A percentile compares a stretch with the other conserved stretches of the same genome.
phyloP scores from a whole-genome alignment of 371 early-diverging fungal species.

The Choanephora cucurbitarum region DNA sequence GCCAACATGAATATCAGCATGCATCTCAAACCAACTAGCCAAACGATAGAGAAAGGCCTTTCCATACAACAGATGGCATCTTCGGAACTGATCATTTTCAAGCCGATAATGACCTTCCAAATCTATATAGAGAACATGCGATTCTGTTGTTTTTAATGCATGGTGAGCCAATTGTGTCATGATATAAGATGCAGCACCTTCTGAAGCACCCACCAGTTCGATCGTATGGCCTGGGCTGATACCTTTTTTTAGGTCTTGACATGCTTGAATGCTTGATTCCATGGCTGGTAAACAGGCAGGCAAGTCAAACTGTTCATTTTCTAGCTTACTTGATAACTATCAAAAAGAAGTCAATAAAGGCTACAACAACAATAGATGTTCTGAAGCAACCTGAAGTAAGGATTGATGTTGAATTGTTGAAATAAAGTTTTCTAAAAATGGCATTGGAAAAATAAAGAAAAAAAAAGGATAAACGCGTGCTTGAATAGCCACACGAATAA shows the following conservation, averaged over 20 bases:
- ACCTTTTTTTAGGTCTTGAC: neutral
- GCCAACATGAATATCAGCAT: slow-evolving; percentile 18
- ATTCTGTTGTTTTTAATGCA: slow-evolving; percentile 7
- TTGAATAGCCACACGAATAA: no score
- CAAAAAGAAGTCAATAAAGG: neutral
- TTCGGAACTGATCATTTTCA: slow-evolving; percentile 2
- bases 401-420: slow-evolving; percentile 4
- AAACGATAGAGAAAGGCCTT: slow-evolving; percentile 14
- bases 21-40: slow-evolving; percentile 26
- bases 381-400: neutral
- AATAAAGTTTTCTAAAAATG: slow-evolving; percentile 10
- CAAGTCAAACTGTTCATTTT: neutral
- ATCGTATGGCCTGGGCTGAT: slow-evolving; percentile 17
- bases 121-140: slow-evolving; percentile 27
- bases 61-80: slow-evolving; percentile 29
- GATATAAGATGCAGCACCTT: slow-evolving; percentile 24
- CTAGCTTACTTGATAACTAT: neutral
- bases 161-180: slow-evolving; percentile 17
- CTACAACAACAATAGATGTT: neutral
- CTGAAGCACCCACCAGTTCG: slow-evolving; percentile 26
- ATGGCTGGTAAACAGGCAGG: neutral
- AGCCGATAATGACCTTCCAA: slow-evolving; percentile 21
- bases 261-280: neutral
- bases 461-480: neutral
- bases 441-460: neutral